These are phyloP conservation scores for Rhodofomes roseus DNA, from an alignment of 1,284 basidiomycete species.

Conservation along the genomic window DNA sequence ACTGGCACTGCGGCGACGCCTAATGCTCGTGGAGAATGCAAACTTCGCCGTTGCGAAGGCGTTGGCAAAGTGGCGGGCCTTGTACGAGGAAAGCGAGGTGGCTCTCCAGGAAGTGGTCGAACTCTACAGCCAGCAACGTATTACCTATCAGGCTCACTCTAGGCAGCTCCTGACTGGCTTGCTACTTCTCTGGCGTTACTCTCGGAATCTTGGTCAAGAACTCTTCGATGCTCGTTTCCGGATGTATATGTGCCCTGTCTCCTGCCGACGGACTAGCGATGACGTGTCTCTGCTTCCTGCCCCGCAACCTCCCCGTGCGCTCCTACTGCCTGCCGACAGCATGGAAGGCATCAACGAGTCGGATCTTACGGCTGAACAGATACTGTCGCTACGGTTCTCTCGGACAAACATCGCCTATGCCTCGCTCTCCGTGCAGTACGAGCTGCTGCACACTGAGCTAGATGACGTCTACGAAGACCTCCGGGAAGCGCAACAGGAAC, in stretches of 20 bases:
- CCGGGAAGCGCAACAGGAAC: neutral
- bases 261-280: neutral
- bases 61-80: neutral
- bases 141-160: neutral
- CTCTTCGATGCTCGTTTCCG: neutral
- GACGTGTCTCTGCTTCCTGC: neutral
- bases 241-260: neutral
- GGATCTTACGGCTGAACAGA: neutral
- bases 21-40: neutral
- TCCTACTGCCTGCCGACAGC: neutral
- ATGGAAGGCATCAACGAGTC: neutral
- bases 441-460: neutral
- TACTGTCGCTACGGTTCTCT: neutral
- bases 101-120: neutral
- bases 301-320: neutral
- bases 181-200: slow-evolving; percentile 3
- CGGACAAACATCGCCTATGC: neutral
- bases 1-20: neutral
- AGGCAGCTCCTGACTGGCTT: slow-evolving; percentile 1
- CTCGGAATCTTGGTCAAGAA: neutral
- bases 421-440: neutral
- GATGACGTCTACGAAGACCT: neutral
- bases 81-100: neutral
- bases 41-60: neutral
- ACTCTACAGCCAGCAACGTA: neutral